Conservation (phyloP, 441 rosid species). For the Pelargonium exstipulatum region DNA sequence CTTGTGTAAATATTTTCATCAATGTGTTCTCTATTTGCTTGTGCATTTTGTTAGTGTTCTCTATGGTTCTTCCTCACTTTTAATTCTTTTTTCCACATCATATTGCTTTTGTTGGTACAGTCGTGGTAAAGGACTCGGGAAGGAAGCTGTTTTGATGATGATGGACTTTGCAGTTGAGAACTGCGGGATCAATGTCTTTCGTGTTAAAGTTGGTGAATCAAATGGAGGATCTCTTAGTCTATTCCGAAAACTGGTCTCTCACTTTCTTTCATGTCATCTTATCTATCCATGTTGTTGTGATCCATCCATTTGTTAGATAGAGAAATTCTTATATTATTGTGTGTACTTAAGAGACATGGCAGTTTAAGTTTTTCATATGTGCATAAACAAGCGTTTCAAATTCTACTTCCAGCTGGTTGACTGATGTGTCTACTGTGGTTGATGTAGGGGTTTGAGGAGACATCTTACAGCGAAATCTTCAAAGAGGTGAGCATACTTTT, state of each 20-base stretch:
- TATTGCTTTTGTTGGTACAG: conserved; percentile 53
- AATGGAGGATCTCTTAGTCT: conserved; percentile 63
- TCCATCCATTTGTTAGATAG: conserved; percentile 5
- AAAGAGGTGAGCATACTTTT: conserved; percentile 54
- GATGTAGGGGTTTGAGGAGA: conserved; percentile 63
- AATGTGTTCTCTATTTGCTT: not conserved
- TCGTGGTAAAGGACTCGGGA: conserved; percentile 86
- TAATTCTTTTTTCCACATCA: conserved; percentile 17
- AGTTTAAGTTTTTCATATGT: not conserved
- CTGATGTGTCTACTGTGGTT: conserved; percentile 15
- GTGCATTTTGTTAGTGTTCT: not conserved
- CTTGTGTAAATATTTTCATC: not conserved
- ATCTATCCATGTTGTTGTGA: conserved; percentile 5
- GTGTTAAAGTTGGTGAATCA: conserved; percentile 77
- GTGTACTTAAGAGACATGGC: not conserved
- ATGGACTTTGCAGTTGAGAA: conserved; percentile 67
- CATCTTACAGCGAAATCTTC: conserved; percentile 57
- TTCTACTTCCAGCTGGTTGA: conserved; percentile 13
- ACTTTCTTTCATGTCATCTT: conserved; percentile 18
- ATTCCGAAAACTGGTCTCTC: conserved; percentile 65
- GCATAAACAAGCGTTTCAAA: not conserved
- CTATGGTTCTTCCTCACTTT: not conserved
- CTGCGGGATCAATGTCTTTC: conserved; percentile 55
- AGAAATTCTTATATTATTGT: not conserved
- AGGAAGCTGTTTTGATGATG: conserved; percentile 80